These are phyloP conservation scores for Nyctanthes arbortristis DNA, from an alignment of 257 asterid genomes.

Conservation along the genomic window DNA sequence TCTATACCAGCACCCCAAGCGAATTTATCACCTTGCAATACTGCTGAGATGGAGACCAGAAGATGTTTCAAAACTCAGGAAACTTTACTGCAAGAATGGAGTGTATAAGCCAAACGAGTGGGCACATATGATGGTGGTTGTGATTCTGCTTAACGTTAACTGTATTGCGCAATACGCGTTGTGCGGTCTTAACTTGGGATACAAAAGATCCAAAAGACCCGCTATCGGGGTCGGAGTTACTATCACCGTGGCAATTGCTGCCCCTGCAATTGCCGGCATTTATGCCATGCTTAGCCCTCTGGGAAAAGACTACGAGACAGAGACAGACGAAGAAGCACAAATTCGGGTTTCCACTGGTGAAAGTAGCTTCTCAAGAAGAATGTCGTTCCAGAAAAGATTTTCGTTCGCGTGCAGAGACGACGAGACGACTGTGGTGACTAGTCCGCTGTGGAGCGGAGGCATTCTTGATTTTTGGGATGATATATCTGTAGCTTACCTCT, in stretches of 20 bases:
- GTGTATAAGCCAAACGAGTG: conserved; percentile 80
- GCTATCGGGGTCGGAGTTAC: conserved; percentile 74
- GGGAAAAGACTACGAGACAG: conserved; percentile 64
- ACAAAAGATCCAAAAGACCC: conserved; percentile 66
- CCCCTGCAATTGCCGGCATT: conserved; percentile 76
- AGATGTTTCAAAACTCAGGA: conserved; percentile 62
- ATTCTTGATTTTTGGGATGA: conserved; percentile 87
- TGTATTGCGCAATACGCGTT: conserved; percentile 81
- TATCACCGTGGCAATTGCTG: conserved; percentile 65
- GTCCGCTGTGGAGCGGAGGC: conserved; percentile 87
- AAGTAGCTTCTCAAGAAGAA: conserved; percentile 44
- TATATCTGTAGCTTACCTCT: conserved; percentile 79
- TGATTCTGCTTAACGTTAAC: conserved; percentile 58
- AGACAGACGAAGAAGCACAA: conserved; percentile 63
- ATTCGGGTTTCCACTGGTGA: conserved; percentile 34
- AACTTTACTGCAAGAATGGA: conserved; percentile 67
- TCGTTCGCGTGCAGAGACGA: conserved; percentile 50
- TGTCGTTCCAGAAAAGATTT: conserved; percentile 55
- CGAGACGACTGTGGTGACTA: conserved; percentile 44
- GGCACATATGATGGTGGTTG: conserved; percentile 86
- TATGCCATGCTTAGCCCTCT: conserved; percentile 83
- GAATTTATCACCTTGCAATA: conserved; percentile 65
- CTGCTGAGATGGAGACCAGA: conserved; percentile 63
- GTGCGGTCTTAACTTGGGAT: conserved; percentile 79
- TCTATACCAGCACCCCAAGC: conserved; percentile 75